These are phyloP conservation scores for Aspergillus nanangensis DNA, from an alignment of 495 filamentous ascomycete species.

Conservation along the genomic window DNA sequence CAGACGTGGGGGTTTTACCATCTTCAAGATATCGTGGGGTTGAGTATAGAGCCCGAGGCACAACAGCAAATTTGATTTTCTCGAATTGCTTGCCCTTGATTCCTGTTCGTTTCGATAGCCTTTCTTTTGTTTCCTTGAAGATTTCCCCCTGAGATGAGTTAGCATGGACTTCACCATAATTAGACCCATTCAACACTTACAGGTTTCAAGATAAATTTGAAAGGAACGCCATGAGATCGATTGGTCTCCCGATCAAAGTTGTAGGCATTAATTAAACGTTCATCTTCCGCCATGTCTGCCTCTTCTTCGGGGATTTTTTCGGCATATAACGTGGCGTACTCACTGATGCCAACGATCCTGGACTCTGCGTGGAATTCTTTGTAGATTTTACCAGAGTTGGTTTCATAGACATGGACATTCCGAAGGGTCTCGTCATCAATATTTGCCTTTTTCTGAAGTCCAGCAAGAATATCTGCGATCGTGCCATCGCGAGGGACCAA, in stretches of 20 bases:
- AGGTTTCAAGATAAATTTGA: conserved; percentile 81
- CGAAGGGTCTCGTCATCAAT: conserved; percentile 66
- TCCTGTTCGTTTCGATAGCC: conserved; percentile 82
- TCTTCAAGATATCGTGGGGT: conserved; percentile 80
- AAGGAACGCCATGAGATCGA: conserved; percentile 79
- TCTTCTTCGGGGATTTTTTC: conserved; percentile 82
- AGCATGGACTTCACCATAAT: conserved; percentile 9
- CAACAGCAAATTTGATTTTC: conserved; percentile 93
- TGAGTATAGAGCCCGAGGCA: conserved; percentile 64
- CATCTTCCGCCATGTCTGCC: conserved; percentile 49
- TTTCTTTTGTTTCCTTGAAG: conserved; percentile 87
- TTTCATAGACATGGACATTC: conserved; percentile 74
- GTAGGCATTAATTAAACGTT: conserved; percentile 67
- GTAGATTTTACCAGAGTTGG: conserved; percentile 71
- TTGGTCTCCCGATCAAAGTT: conserved; percentile 87
- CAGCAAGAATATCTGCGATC: conserved; percentile 68
- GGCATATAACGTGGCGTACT: conserved; percentile 79
- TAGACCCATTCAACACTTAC: conserved; percentile 40
- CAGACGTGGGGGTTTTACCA: conserved; percentile 52
- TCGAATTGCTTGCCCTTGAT: conserved; percentile 98
- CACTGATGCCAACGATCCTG: conserved; percentile 67
- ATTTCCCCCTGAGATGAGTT: conserved; percentile 59
- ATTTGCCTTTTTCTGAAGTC: conserved; percentile 72
- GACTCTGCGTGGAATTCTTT: conserved; percentile 63
- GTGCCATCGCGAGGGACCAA: conserved; percentile 79